phyloP scores from a whole-genome alignment of 192 early-diverging fungal species.

The Gamsiella multidivaricata region DNA sequence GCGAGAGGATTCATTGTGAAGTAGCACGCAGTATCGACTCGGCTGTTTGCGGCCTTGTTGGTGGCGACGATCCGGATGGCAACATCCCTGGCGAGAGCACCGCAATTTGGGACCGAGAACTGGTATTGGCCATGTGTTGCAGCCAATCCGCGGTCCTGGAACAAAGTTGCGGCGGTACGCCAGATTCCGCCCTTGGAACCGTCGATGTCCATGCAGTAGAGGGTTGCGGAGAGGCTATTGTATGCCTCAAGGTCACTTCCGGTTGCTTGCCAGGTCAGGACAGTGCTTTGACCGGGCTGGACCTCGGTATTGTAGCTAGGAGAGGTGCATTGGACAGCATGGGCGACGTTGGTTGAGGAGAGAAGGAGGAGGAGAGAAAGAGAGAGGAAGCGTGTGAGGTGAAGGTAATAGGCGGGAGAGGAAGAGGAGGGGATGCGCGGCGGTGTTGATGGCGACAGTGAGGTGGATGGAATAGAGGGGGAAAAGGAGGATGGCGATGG shows the following conservation, averaged over 20 bases:
- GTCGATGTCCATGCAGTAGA: slow-evolving; percentile 51
- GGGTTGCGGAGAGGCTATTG: slow-evolving; percentile 23
- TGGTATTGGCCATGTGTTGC: background rate
- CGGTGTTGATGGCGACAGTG: no score
- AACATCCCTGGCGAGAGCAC: slow-evolving; percentile 14
- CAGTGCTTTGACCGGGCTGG: slow-evolving; percentile 17
- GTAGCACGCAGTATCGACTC: slow-evolving; percentile 24
- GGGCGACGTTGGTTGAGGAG: background rate
- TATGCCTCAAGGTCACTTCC: slow-evolving; percentile 3
- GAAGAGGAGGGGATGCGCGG: no score
- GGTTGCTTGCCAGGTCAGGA: slow-evolving; percentile 16
- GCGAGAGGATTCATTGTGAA: slow-evolving; percentile 23
- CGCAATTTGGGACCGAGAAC: slow-evolving; percentile 42
- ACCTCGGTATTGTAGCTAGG: slow-evolving; percentile 39
- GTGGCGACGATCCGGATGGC: slow-evolving; percentile 37
- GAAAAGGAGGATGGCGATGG: no score
- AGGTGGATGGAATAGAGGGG: no score
- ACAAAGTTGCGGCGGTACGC: slow-evolving; percentile 23
- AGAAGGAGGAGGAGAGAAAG: background rate
- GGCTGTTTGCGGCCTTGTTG: background rate
- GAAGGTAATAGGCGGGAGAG: no score
- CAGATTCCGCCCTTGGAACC: slow-evolving; percentile 36
- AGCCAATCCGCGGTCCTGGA: slow-evolving; percentile 11
- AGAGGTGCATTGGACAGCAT: slow-evolving; percentile 30
- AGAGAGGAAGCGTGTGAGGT: no score